Percentiles rank a stretch among this genome's conserved stretches.
phyloP scores from a whole-genome alignment of 768 basidiomycete species.

The Cystofilobasidium macerans region DNA sequence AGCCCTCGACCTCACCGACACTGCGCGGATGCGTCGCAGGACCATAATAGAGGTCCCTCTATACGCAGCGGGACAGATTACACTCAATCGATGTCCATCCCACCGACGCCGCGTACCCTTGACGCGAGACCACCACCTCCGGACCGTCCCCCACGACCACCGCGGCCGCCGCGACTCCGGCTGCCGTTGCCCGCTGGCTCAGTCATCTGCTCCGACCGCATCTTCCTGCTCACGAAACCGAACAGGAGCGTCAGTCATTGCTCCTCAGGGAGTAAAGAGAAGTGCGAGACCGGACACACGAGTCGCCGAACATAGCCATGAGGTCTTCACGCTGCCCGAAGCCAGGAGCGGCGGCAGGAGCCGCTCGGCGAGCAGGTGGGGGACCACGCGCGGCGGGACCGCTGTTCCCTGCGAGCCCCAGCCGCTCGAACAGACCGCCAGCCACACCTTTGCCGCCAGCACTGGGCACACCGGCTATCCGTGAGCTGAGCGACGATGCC shows the following conservation, averaged over 20 bases:
- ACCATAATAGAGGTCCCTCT: not conserved
- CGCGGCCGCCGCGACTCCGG: not conserved
- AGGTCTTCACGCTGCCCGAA: conserved; percentile 5
- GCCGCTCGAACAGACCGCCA: conserved; percentile 4
- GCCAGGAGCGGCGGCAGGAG: not conserved
- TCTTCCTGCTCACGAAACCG: not conserved
- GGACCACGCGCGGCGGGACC: not conserved
- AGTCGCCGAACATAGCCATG: conserved; percentile 9
- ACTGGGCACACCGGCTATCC: too few relatives aligned
- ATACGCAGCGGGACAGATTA: not conserved
- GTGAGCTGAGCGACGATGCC: not conserved
- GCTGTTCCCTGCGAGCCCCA: conserved; percentile 3
- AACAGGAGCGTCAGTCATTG: not conserved
- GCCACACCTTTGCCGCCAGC: not conserved
- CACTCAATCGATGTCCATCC: conserved; percentile 9
- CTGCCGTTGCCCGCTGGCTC: not conserved
- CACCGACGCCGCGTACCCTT: not conserved
- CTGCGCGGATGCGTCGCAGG: too few relatives aligned
- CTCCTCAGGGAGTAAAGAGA: not conserved
- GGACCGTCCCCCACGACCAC: not conserved
- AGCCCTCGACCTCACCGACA: too few relatives aligned
- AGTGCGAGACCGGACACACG: not conserved
- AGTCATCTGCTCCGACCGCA: not conserved
- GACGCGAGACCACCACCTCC: not conserved
- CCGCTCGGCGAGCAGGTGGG: too few relatives aligned